Percentiles rank a stretch among this genome's conserved stretches.
Conservation (phyloP, 2,329 filamentous ascomycete species). For the Pyricularia sp. region DNA sequence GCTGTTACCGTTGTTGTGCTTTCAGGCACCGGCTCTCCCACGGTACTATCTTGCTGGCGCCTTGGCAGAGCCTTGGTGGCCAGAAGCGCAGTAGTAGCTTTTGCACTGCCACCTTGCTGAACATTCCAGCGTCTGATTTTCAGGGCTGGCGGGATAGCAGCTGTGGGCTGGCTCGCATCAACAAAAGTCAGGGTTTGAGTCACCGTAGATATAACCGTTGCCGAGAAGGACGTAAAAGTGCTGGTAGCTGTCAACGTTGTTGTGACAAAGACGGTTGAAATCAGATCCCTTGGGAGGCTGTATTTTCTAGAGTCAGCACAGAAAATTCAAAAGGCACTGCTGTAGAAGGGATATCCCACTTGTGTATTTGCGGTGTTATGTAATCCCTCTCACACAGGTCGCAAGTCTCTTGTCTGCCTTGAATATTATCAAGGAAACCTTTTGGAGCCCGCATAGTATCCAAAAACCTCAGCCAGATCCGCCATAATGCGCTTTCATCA, state of each 20-base stretch:
- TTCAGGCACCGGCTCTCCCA: background rate
- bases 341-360: background rate
- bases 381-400: background rate
- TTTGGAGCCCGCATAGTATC: background rate
- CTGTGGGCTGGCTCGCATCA: slow-evolving; percentile 14
- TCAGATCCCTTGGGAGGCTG: background rate
- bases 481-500: background rate
- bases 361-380: background rate
- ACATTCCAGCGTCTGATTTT: slow-evolving; percentile 11
- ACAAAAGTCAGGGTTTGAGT: slow-evolving; percentile 16
- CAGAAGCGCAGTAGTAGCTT: background rate
- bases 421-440: background rate
- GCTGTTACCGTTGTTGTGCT: slow-evolving; percentile 8
- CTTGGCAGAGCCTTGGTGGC: background rate
- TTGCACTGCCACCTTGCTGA: background rate
- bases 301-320: background rate
- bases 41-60: background rate
- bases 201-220: slow-evolving; percentile 11
- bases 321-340: background rate
- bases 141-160: slow-evolving; percentile 8
- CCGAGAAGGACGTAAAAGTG: slow-evolving; percentile 11
- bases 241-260: slow-evolving; percentile 12
- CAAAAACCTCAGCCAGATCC: background rate
- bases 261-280: slow-evolving; percentile 11
- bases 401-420: background rate